Evolutionary conservation across 495 filamentous ascomycete species (phyloP), one percentile per base, ranked within the genome.

Genomic region (Hypoxylon crocopeplum): DNA sequence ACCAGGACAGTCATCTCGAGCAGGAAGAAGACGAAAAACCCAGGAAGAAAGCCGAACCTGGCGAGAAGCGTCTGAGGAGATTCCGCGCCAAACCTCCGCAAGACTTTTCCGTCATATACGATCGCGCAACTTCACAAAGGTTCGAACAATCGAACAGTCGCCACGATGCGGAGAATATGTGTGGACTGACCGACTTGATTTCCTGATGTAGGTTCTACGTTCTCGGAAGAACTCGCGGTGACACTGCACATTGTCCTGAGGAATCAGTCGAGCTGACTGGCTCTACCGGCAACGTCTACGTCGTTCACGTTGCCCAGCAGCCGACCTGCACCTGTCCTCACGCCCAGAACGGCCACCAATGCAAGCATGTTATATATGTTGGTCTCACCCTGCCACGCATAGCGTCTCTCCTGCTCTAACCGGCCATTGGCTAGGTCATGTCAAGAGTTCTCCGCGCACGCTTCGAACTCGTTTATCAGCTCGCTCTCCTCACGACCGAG

Each of bases 231-330:
- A 69, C 59, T 16, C 73, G 70, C 15, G 5, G 42, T 25, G 69
- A 68, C 33, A 67, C 61, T 0, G 21, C 40, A 6, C 15, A 64
- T 13, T 65, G 53, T 34, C 75, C 76, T 6, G 67, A 75, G 30
- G 78, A 81, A 55, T 73, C 64, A 1, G 83, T 93, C 61, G 81
- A 88, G 29, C 74, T 95, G 41, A 86, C 86, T 11, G 91, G 91
- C 19, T 82, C 86, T 5, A 90, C 86, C 2, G 90, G 89, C 4
- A 91, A 92, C 62, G 74, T 93, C 39, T 95, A 95, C 74, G 83
- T 75, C 7, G 72, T 81, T 16, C 63, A 64, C 12, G 68, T 82
- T 32, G 64, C 71, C 2, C 85, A 79, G 20, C 64, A 77, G 30
- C 88, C 88, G 0, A 69, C 36, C n/a, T 95, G 91, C 70, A 76